A percentile compares a stretch with the other conserved stretches of the same genome.
phyloP scores from a whole-genome alignment of 305 asterid genomes.

The Caryopteris hybrid region DNA sequence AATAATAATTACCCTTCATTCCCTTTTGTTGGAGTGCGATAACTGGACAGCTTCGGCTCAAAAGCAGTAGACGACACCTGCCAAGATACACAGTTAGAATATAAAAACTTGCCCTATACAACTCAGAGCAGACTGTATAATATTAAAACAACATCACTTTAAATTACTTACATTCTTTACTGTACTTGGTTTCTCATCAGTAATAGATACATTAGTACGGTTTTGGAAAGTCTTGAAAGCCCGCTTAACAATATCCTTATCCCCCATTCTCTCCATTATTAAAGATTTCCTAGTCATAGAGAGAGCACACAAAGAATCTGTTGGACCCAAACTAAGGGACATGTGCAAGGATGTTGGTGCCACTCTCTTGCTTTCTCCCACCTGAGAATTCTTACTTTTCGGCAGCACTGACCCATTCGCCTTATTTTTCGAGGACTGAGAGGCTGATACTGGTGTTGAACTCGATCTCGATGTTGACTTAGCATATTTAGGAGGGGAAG shows the following conservation, averaged over 20 bases:
- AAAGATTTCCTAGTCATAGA: slow-evolving; percentile 62
- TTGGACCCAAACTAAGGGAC: slow-evolving; percentile 72
- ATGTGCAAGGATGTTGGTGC: slow-evolving; percentile 70
- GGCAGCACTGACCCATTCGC: slow-evolving; percentile 32
- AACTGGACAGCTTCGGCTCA: slow-evolving; percentile 37
- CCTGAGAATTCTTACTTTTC: slow-evolving; percentile 31
- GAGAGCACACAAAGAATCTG: slow-evolving; percentile 34
- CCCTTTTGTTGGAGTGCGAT: slow-evolving; percentile 45
- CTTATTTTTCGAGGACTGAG: slow-evolving; percentile 42
- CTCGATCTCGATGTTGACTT: slow-evolving; percentile 31
- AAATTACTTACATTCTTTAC: slow-evolving; percentile 39
- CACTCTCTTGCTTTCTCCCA: slow-evolving; percentile 38
- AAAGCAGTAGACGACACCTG: slow-evolving; percentile 42
- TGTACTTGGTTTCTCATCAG: slow-evolving; percentile 39
- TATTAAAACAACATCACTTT: background rate
- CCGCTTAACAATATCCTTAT: slow-evolving; percentile 83
- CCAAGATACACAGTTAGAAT: slow-evolving; percentile 1
- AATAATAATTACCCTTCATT: slow-evolving; percentile 49
- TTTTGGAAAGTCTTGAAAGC: slow-evolving; percentile 88
- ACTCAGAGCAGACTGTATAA: background rate
- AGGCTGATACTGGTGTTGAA: slow-evolving; percentile 30
- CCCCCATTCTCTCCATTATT: slow-evolving; percentile 97
- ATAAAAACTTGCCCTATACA: background rate
- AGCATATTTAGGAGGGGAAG: slow-evolving; percentile 34
- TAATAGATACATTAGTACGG: slow-evolving; percentile 35